Evolutionary conservation across 257 asterid species (phyloP).

Genomic region (Penstemon barbatus): DNA sequence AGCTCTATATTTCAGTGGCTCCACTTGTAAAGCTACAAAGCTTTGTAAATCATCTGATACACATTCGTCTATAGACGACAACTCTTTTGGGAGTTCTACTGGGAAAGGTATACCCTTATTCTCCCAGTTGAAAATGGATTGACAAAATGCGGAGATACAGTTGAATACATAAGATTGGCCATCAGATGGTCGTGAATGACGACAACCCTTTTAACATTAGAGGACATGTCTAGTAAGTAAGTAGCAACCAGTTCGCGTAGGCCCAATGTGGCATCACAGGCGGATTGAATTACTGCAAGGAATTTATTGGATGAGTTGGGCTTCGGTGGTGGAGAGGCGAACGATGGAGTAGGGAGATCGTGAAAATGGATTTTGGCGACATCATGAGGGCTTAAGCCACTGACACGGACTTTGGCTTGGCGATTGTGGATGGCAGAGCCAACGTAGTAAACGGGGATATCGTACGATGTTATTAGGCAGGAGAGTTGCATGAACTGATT

Average conservation of each 20-base stretch:
- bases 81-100: conserved; percentile 1
- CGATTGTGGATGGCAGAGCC: no score
- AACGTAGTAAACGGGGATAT: no score
- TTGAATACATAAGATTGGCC: conserved; percentile 50
- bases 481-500: conserved; percentile 27
- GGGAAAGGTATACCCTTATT: conserved; percentile 34
- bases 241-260: conserved; percentile 36
- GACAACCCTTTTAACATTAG: conserved; percentile 28
- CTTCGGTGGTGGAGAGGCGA: conserved; percentile 44
- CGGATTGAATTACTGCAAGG: conserved; percentile 38
- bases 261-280: conserved; percentile 25
- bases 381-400: conserved; percentile 23
- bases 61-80: conserved; percentile 28
- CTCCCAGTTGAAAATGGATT: conserved; percentile 12
- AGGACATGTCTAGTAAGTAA: conserved; percentile 26
- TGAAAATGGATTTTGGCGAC: conserved; percentile 41
- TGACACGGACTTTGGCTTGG: no score
- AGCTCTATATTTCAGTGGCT: conserved; percentile 17
- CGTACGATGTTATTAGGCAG: no score
- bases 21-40: conserved; percentile 11
- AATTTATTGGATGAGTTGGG: conserved; percentile 43
- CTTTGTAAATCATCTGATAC: conserved; percentile 6
- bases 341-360: conserved; percentile 43
- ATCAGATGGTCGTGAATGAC: conserved; percentile 46
- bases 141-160: conserved; percentile 41